Base-by-base conservation (phyloP, 2,329 filamentous ascomycete genomes). In the Daldinia eschscholtzii region DNA sequence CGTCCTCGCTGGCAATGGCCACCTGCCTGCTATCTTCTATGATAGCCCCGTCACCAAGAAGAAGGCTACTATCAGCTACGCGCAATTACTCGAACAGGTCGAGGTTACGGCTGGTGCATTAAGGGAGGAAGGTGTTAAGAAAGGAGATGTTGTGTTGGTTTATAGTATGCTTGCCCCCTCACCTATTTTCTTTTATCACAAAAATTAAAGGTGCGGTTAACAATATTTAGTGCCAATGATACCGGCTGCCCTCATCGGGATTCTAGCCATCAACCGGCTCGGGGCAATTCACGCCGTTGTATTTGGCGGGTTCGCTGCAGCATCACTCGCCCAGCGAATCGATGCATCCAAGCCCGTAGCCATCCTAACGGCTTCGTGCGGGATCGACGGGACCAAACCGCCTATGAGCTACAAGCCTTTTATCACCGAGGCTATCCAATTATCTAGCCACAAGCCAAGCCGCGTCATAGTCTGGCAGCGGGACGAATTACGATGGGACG, bases 281-380 rank as follows among this genome's bases (percentile, higher is more conserved):
- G 95, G 94, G 10, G 95, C 94, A 15, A 89, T 98, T 59, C 95
- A 98, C 78, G 90, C 93, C 3, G 93, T 97, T 4, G 95, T 98
- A 3, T 98, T 98, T 80, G 95, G 95, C 46, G 94, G 95, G 0
- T 98, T 98, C 78, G 93, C 93, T 0, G 85, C 94, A 0, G 84
- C 86, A 9, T 92, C 94, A 3, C 85, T 98, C 50, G 93, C 94
- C 0, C 94, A 98, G 81, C 88, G 94, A 28, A 97, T 98, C 72
- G 93, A 97, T 57, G 92, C 92, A 0, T 93, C 92, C 6, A 87
- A 87, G 37, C 93, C 94, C 6, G 87, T 88, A 7, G 89, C 87
- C 9, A 89, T 98, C 56, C 87, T 98, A 78, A 97, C 94, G 0
- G 94, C 94, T 0, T 97, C 93, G 7, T 98, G 94, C 79, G 94